A percentile compares a stretch with the other conserved stretches of the same genome.
These are phyloP conservation scores for Cryphonectria japonica DNA, from an alignment of 2,329 filamentous ascomycete genomes.

Conservation along the genomic window DNA sequence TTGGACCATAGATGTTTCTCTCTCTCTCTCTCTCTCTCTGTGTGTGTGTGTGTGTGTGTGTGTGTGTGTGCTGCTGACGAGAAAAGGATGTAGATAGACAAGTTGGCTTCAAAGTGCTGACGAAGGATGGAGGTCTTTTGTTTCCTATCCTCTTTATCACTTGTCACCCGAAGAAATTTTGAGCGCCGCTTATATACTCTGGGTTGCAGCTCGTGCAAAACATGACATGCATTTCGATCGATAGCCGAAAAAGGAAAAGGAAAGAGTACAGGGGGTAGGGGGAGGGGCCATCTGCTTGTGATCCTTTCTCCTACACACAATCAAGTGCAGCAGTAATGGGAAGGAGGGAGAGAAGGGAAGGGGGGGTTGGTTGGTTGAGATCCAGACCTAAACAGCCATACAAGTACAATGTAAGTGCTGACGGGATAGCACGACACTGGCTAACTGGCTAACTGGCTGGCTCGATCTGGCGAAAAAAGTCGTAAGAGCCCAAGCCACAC, in stretches of 20 bases:
- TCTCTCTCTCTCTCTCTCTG: not conserved
- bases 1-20: not conserved
- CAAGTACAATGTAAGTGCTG: not conserved
- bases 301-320: too few species aligned
- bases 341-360: not conserved
- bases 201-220: not conserved
- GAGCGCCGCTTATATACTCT: not conserved
- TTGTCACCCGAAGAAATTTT: not conserved
- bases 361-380: too few species aligned
- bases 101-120: not conserved
- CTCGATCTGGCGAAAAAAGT: not conserved
- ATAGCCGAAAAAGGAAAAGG: not conserved
- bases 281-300: too few species aligned
- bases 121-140: not conserved
- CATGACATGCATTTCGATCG: not conserved
- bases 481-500: not conserved
- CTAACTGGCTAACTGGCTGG: too few species aligned
- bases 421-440: not conserved
- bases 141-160: not conserved
- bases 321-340: not conserved
- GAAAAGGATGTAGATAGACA: not conserved
- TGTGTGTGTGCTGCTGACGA: too few species aligned
- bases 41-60: too few species aligned
- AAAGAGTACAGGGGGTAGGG: not conserved
- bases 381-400: not conserved